Percentiles rank a stretch among this genome's conserved stretches.
Evolutionary conservation across 2,329 filamentous ascomycete genomes (phyloP).

Genomic region (Arthrobotrys iridis): DNA sequence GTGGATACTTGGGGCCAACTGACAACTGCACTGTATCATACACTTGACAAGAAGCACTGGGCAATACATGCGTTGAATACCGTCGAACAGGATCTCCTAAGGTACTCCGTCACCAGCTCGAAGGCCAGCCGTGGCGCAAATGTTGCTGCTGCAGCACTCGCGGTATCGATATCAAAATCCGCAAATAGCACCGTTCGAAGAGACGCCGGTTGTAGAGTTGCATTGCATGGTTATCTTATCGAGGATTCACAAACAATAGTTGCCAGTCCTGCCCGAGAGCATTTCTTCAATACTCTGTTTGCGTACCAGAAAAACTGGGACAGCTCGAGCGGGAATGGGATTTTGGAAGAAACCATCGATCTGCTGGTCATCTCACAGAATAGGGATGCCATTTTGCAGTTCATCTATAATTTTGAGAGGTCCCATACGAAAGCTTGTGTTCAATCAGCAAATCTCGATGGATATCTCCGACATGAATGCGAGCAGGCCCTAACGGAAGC

Average conservation of each 20-base stretch:
- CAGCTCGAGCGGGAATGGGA: conserved; percentile 30
- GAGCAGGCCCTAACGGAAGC: conserved; percentile 39
- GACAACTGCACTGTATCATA: conserved; percentile 36
- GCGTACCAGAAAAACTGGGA: conserved; percentile 52
- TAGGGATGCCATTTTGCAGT: conserved; percentile 46
- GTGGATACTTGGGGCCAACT: conserved; percentile 36
- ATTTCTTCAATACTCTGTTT: conserved; percentile 51
- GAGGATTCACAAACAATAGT: conserved; percentile 59
- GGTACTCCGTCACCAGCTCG: conserved; percentile 24
- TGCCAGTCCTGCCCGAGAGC: conserved; percentile 42
- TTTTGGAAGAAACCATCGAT: conserved; percentile 48
- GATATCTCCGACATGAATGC: conserved; percentile 41
- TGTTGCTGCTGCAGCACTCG: conserved; percentile 37
- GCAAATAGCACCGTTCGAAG: conserved; percentile 45
- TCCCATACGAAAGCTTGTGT: conserved; percentile 38
- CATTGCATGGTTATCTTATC: conserved; percentile 66
- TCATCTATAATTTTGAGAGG: conserved; percentile 52
- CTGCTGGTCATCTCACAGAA: conserved; percentile 41
- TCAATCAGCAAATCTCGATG: conserved; percentile 43
- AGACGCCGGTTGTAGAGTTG: conserved; percentile 39
- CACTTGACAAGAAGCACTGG: conserved; percentile 50
- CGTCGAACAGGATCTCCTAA: conserved; percentile 32
- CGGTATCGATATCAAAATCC: conserved; percentile 39
- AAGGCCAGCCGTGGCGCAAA: conserved; percentile 32
- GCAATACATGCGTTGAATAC: conserved; percentile 26